Base-by-base conservation (phyloP, 1,284 basidiomycete species). In the Kwoniella shivajii region DNA sequence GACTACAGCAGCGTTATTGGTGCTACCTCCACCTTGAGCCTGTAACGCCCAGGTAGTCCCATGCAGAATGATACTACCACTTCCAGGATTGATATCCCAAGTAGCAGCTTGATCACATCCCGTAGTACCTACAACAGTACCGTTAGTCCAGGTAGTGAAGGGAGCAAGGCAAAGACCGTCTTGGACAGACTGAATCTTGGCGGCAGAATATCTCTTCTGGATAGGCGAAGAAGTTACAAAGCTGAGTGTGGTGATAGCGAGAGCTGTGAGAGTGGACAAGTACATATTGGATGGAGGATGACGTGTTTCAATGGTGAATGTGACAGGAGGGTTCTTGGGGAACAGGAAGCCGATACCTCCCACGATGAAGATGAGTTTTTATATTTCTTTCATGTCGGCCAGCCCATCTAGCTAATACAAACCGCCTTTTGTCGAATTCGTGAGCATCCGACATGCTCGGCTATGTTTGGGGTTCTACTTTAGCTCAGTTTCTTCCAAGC, bases 11-110 rank as follows among this genome's bases (percentile, higher is more conserved):
- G 44, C 50, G 22, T 63, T 63, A 57, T 66, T 66, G 22, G 50
- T 52, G 13, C 34, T 59, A 41, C 55, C 50, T 30, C 55, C 50
- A 30, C 66, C 66, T 30, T 45, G 43, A 18, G 68, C 68, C 30
- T 71, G 67, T 11, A 71, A 49, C 18, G 65, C 66, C 50, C 61
- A 64, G n/a, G 34, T 50, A n/a, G 58, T 65, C 7, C 64, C 64
- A 18, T 39, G 30, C 6, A 65, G 43, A 22, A 61, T 52, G 29
- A 65, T 51, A 39, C 49, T 54, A 3, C 64, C 64, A 13, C 50
- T 56, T 6, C 64, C 64, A 16, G 60, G 61, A 50, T 51, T 57
- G 56, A 65, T 65, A 45, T 65, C 61, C 64, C 64, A 65, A 29
- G 31, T 34, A 20, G 54, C 38, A 27, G 51, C 60, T 6, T 44